These are phyloP conservation scores for Zygosaccharomyces bailii DNA, from an alignment of 805 yeast species.

Conservation along the genomic window DNA sequence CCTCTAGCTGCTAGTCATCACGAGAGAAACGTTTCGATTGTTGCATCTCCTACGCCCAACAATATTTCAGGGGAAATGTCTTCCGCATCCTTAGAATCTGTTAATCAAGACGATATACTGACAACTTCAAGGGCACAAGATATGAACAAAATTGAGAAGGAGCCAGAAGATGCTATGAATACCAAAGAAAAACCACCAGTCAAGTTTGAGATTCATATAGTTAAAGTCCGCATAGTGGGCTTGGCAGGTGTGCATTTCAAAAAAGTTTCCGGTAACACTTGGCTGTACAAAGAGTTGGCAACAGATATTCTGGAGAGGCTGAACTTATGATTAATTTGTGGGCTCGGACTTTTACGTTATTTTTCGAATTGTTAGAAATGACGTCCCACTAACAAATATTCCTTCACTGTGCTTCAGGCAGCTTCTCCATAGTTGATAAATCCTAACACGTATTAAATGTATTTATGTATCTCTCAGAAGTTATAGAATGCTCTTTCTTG, in stretches of 20 bases:
- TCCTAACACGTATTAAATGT: background rate
- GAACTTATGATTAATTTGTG: conserved; percentile 63
- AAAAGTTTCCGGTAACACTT: conserved; percentile 87
- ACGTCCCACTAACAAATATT: background rate
- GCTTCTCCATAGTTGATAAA: background rate
- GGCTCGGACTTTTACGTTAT: conserved; percentile 6
- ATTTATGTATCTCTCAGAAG: background rate
- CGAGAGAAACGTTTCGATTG: conserved; percentile 27
- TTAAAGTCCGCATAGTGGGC: conserved; percentile 85
- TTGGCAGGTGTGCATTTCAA: conserved; percentile 93
- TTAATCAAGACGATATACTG: conserved; percentile 39
- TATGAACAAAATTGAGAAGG: conserved; percentile 54
- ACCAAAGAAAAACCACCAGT: conserved; percentile 53
- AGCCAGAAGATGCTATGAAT: conserved; percentile 36
- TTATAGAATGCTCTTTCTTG: conserved; percentile 3
- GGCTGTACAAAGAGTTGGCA: conserved; percentile 91
- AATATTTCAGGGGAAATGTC: conserved; percentile 31
- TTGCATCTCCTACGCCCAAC: conserved; percentile 31
- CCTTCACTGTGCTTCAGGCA: too few relatives aligned
- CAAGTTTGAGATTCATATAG: conserved; percentile 86
- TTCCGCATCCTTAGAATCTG: conserved; percentile 35
- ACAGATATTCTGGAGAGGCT: conserved; percentile 74
- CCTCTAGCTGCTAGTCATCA: conserved; percentile 45
- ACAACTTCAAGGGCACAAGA: conserved; percentile 59
- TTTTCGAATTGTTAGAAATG: background rate